A percentile compares a stretch with the other conserved stretches of the same genome.
These are phyloP conservation scores for Clitopilus passeckerianus DNA, from an alignment of 768 basidiomycete species.

Conservation along the genomic window DNA sequence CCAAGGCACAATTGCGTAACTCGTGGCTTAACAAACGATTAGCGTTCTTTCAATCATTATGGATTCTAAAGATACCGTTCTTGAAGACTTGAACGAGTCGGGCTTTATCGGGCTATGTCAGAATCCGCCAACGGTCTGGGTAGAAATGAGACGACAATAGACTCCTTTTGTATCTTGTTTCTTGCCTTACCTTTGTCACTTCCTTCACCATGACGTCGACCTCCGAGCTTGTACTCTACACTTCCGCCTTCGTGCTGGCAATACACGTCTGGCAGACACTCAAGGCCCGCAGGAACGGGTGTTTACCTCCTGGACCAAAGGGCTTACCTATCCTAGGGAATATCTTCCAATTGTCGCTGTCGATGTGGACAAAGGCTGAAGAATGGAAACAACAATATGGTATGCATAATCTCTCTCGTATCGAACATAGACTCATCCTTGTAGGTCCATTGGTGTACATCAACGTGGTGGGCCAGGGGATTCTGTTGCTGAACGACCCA, in stretches of 20 bases:
- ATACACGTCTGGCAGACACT: not conserved
- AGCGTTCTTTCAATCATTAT: too few relatives aligned
- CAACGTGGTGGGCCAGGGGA: conserved; percentile 30
- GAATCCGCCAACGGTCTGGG: too few relatives aligned
- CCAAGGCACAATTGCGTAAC: too few relatives aligned
- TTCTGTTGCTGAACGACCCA: conserved; percentile 27
- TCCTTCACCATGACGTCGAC: not conserved
- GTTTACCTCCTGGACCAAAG: conserved; percentile 13
- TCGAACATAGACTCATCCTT: not conserved
- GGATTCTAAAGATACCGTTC: too few relatives aligned
- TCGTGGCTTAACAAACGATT: too few relatives aligned
- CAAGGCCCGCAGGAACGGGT: not conserved
- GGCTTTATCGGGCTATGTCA: too few relatives aligned
- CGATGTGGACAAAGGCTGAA: conserved; percentile 10
- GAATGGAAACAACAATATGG: conserved; percentile 14
- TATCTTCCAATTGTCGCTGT: conserved; percentile 10
- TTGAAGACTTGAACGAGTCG: too few relatives aligned
- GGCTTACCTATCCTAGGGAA: conserved; percentile 15
- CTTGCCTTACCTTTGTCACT: too few relatives aligned
- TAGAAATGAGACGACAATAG: too few relatives aligned
- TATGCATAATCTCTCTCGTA: not conserved
- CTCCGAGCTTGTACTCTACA: not conserved
- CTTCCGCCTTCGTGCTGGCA: not conserved
- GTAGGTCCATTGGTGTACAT: conserved; percentile 22
- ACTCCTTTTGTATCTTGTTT: too few relatives aligned